Conservation (phyloP, 225 moss, liverwort and hornwort species). For the Pseudoscleropodium purum region DNA sequence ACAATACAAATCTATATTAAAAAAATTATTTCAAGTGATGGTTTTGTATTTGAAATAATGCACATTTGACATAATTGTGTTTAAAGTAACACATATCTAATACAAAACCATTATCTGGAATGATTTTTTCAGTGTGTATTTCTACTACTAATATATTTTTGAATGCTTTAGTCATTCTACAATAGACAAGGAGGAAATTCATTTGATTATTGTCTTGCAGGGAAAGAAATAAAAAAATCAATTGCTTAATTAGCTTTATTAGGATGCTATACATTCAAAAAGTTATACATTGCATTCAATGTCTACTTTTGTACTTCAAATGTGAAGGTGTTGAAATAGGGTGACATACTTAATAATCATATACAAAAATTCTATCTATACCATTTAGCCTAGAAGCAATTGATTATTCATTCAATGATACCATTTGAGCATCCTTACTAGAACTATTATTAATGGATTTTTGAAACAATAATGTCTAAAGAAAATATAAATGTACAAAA, state of each 20-base stretch:
- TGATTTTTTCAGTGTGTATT: rapidly evolving
- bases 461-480: background rate
- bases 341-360: background rate
- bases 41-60: background rate
- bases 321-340: background rate
- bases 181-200: background rate
- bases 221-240: background rate
- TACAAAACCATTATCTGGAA: background rate
- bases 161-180: background rate
- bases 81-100: background rate
- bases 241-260: background rate
- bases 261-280: background rate
- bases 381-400: rapidly evolving
- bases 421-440: background rate
- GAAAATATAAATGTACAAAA: no score
- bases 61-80: background rate
- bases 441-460: background rate
- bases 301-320: background rate
- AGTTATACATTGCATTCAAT: background rate
- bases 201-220: background rate
- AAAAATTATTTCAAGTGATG: background rate
- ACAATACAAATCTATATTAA: no score
- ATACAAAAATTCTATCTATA: no score
- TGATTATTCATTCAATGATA: background rate
- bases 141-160: background rate